Base-by-base conservation (phyloP, 2,329 filamentous ascomycete genomes). In the Hymenoscyphus linearis region DNA sequence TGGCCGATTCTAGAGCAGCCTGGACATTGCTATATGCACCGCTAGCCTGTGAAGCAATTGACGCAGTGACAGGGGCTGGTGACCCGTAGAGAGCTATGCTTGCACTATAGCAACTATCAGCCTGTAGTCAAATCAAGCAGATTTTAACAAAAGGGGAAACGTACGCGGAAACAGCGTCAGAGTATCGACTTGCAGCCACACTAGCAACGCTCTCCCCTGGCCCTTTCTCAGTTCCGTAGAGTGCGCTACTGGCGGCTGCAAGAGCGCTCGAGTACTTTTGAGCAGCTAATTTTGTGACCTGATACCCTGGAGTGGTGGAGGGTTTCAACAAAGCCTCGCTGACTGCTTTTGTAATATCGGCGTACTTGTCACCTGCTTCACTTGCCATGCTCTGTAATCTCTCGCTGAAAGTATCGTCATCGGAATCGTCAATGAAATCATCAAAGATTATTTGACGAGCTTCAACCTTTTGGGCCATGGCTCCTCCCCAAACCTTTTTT, bases 1-100 rank as follows among this genome's bases (percentile, higher is more conserved):
- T 83, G 34, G 87, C 81, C 5, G 81, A 84, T 62, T 80, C 79
- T 18, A 85, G 74, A 10, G 79, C 77, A 13, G 78, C 80, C 63
- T 76, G 74, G 22, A 89, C 89, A 26, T 82, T 81, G 9, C 81
- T 82, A 73, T 91, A 92, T 7, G 82, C 83, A 6, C 80, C 80
- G 62, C 80, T 78, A 4, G 82, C 80, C 16, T 71, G 69, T 27
- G 72, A 64, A 34, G 71, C 59, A 60, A 69, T 63, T 36, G 77
- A 79, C 26, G 78, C 72, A 27, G 76, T 74, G 7, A 84, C 80
- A 9, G 89, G 88, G 67, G 87, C 81, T 1, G 88, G 83, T 10
- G 86, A 87, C 27, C 88, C 88, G 50, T 84, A 86, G 50, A 91
- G 82, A 18, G 79, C 79, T 3, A 52, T 4, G 31, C 59, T 57